phyloP scores from a whole-genome alignment of 805 yeast species.

The Saccharomycopsis amapae region DNA sequence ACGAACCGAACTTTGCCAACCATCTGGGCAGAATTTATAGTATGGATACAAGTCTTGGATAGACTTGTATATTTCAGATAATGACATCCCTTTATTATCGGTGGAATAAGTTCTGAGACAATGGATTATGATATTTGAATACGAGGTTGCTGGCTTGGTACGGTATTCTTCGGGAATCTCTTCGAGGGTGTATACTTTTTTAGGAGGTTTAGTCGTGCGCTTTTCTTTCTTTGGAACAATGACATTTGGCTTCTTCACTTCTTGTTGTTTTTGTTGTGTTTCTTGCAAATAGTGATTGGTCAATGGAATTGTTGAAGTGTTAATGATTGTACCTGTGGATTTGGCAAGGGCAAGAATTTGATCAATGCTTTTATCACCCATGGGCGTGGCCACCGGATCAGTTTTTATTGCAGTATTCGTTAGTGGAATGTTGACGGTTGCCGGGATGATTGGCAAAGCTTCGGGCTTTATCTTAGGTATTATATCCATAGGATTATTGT shows the following conservation, averaged over 20 bases:
- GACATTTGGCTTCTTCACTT: not conserved
- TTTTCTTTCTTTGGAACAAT: slow-evolving; percentile 37
- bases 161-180: slow-evolving; percentile 87
- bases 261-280: not conserved
- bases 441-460: not conserved
- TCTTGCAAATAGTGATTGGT: not conserved
- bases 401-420: too few relatives aligned
- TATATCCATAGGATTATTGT: too few relatives aligned
- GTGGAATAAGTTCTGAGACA: slow-evolving; percentile 59
- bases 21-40: slow-evolving; percentile 89
- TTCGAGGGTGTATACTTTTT: slow-evolving; percentile 63
- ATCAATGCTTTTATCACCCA: not conserved
- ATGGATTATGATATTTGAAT: slow-evolving; percentile 72
- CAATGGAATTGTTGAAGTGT: not conserved
- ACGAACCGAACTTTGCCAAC: slow-evolving; percentile 97
- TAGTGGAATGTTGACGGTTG: too few relatives aligned
- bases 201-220: slow-evolving; percentile 45
- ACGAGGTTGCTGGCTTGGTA: slow-evolving; percentile 75
- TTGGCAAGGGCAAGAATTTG: not conserved
- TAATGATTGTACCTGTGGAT: not conserved
- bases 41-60: slow-evolving; percentile 86
- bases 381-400: not conserved
- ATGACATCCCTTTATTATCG: slow-evolving; percentile 55
- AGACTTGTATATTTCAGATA: slow-evolving; percentile 79
- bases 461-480: too few relatives aligned